A percentile compares a stretch with the other conserved stretches of the same genome.
Conservation (phyloP, 106 monocot species). For the Platanthera zijinensis region DNA sequence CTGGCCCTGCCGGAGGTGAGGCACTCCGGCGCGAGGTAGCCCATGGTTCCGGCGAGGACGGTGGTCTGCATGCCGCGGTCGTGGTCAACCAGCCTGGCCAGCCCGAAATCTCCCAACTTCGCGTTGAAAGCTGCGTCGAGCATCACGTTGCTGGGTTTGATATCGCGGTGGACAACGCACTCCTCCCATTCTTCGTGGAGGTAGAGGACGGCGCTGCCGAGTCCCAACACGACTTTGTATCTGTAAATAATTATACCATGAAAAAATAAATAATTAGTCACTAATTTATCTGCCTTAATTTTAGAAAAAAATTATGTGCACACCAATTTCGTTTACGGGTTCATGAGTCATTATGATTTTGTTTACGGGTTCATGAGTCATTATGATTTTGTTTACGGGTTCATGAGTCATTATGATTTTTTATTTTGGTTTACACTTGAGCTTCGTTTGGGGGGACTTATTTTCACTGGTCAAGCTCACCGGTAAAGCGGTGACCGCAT, state of each 20-base stretch:
- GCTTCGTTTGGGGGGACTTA: too few species aligned
- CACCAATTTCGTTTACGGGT: too few species aligned
- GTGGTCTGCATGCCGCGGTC: constrained; percentile 18
- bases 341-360: too few species aligned
- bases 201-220: constrained; percentile 47
- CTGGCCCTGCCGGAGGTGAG: constrained; percentile 6
- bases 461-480: too few species aligned
- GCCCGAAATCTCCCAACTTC: constrained; percentile 22
- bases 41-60: constrained; percentile 18
- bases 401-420: too few species aligned
- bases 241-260: constrained; percentile 6
- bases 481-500: too few species aligned
- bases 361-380: too few species aligned
- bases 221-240: constrained; percentile 28
- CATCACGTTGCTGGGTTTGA: constrained; percentile 28
- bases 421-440: too few species aligned
- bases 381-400: too few species aligned
- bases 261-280: too few species aligned
- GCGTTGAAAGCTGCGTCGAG: constrained; percentile 16
- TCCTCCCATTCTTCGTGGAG: constrained; percentile 54
- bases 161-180: constrained; percentile 40
- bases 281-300: too few species aligned
- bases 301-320: too few species aligned
- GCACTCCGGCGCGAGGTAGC: constrained; percentile 20
- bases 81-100: constrained; percentile 17